Base-by-base conservation (phyloP, 495 filamentous ascomycete genomes). In the Annulohypoxylon maeteangense region DNA sequence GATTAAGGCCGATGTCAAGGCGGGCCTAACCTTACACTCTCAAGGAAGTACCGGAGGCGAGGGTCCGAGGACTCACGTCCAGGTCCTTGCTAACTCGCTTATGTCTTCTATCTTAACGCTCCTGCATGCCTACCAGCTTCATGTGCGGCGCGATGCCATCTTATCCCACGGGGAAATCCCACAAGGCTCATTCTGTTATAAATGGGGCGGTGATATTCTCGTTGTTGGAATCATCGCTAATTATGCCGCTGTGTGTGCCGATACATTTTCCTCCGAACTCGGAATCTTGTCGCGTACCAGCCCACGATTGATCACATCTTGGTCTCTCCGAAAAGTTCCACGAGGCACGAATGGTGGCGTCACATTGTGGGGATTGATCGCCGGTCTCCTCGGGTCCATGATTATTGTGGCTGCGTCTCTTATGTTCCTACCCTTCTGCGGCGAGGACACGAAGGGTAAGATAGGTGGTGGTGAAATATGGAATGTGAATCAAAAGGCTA, bases 241-340 rank as follows among this genome's bases (percentile, higher is more conserved):
- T 81, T 99, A 99, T 69, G 95, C 93, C 32, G 92, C 93, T 23
- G 92, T 95, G 20, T 89, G 93, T 11, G 91, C 95, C 29, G 95
- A 99, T 76, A 99, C 95, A 4, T 96, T 97, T 80, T 93, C 91
- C 61, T 98, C 94, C 11, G 95, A 99, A 80, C 88, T 98, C 12
- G 95, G 95, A 6, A 99, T 99, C 51, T 86, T 98, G 16, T 90
- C 94, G 16, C 89, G 85, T 65, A 85, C 84, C 22, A 80, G 85
- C 38, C 95, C 95, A 0, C 87, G 93, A 16, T 87, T 99, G n/a
- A 93, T 99, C 61, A 97, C 93, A 4, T 93, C 93, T 25, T 86
- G 87, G 22, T 91, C 84, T 20, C 81, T 94, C 11, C 86, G 88
- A 12, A 83, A 88, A 69, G 96, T 98, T 0, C 94, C 95, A 0